phyloP scores from a whole-genome alignment of 2,329 filamentous ascomycete species.

The Metarhizium sp. region DNA sequence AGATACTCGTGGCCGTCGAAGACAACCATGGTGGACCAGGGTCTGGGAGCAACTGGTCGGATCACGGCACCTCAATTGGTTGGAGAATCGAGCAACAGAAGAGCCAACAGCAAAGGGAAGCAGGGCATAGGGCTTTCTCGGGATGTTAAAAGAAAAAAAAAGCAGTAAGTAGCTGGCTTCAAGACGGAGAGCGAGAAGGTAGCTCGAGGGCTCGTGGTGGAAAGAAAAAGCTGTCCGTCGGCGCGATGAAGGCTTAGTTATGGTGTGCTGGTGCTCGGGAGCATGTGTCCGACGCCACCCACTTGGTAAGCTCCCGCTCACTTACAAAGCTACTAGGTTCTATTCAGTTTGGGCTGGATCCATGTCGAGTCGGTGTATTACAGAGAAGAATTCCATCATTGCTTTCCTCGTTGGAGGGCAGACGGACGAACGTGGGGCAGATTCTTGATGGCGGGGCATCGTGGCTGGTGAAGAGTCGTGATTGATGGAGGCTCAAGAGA shows the following conservation, averaged over 20 bases:
- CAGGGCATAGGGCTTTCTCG: not conserved
- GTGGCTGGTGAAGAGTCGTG: not conserved
- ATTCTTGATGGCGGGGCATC: not conserved
- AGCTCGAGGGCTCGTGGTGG: not conserved
- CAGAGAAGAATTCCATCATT: not conserved
- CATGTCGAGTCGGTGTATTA: not conserved
- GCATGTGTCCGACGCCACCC: not conserved
- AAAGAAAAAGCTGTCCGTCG: not conserved
- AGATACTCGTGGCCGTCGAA: constrained; percentile 82
- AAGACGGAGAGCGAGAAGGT: not conserved
- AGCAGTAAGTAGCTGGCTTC: not conserved
- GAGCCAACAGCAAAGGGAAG: not conserved
- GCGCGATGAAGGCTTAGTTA: not conserved
- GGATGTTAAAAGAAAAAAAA: no score
- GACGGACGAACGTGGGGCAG: not conserved
- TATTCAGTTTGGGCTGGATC: not conserved
- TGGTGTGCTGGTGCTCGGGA: not conserved
- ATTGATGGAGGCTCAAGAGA: no score
- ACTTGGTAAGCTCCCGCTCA: not conserved
- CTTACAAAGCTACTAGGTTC: not conserved
- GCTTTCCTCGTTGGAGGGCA: not conserved
- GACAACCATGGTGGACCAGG: constrained; percentile 61
- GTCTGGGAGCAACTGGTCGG: not conserved
- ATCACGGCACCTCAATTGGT: not conserved
- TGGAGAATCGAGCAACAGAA: not conserved